Conservation (phyloP, 2,329 filamentous ascomycete species). For the Pseudocercospora eumusae region DNA sequence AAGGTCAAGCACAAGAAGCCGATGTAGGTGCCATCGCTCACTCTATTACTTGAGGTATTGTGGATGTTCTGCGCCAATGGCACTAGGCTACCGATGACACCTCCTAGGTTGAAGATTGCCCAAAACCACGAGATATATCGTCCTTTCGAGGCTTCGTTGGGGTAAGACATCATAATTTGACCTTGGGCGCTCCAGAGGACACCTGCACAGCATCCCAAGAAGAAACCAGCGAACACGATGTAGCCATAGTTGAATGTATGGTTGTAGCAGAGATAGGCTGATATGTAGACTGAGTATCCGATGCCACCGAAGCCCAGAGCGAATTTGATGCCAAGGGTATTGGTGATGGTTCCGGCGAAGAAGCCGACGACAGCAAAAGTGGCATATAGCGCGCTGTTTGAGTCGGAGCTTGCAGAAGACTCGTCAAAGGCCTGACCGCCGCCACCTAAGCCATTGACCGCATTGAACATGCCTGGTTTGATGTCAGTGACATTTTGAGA, state of each 20-base stretch:
- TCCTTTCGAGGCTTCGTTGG: constrained; percentile 76
- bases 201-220: constrained; percentile 75
- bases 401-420: constrained; percentile 58
- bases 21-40: constrained; percentile 77
- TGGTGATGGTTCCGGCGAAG: constrained; percentile 70
- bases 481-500: not conserved
- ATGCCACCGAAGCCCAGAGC: constrained; percentile 71
- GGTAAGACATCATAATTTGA: constrained; percentile 87
- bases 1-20: constrained; percentile 84
- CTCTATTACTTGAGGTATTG: constrained; percentile 51
- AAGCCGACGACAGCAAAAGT: constrained; percentile 68
- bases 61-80: constrained; percentile 72
- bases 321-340: constrained; percentile 68
- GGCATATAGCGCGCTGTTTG: constrained; percentile 69
- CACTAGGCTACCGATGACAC: constrained; percentile 76
- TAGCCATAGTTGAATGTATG: constrained; percentile 58
- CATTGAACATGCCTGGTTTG: constrained; percentile 51
- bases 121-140: constrained; percentile 88
- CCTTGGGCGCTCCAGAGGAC: constrained; percentile 80
- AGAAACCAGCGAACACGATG: constrained; percentile 71
- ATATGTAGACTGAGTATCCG: constrained; percentile 74
- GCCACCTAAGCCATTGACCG: constrained; percentile 52
- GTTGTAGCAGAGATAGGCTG: constrained; percentile 68
- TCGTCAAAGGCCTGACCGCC: constrained; percentile 46
- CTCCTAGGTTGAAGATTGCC: constrained; percentile 91